Base-by-base conservation (phyloP, 2,329 filamentous ascomycete genomes). In the Fusarium pseudograminearum region DNA sequence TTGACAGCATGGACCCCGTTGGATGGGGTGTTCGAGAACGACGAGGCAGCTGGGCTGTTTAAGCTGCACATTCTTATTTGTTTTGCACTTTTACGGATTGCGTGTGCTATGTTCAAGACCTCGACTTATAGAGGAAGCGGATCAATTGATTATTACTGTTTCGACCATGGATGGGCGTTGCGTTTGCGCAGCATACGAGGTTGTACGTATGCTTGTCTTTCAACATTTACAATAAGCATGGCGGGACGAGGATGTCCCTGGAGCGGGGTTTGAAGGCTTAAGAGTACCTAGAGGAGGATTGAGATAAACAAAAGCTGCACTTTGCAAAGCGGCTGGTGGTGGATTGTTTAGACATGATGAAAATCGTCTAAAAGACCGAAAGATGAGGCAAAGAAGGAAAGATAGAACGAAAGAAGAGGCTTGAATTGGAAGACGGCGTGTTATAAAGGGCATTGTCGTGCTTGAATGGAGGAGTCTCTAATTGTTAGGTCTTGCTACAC, bases 41-140 rank as follows among this genome's bases (percentile, higher is more conserved):
- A 63, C 82, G 88, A 76, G 91, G 91, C 58, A 93, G 91, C 73
- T 94, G 91, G 91, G 91, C 90, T 42, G 86, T 91, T 61, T 92
- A 48, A 71, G 59, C 42, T 52, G 50, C 53, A 46, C 54, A 36
- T 57, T 34, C 30, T 26, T 10, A 11, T 53, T 41, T 30, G 33
- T 54, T 48, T 57, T 57, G 54, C 46, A 38, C 20, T 45, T 54
- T 47, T 28, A 42, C 28, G 34, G 18, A 58, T 57, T 44, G 36
- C 36, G 22, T 56, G 48, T 38, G 50, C 54, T 22, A 30, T 48
- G 42, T 54, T 46, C 28, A 20, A 44, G n/a, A n/a, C 38, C 46
- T 55, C 26, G 18, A 26, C n/a, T 46, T 48, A 34, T 20, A 18
- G 50, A 57, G 42, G 45, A 41, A 42, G 46, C 44, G 38, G 40